Conservation (phyloP, 23 red algal species). For the Cyanidioschyzon merolae region DNA sequence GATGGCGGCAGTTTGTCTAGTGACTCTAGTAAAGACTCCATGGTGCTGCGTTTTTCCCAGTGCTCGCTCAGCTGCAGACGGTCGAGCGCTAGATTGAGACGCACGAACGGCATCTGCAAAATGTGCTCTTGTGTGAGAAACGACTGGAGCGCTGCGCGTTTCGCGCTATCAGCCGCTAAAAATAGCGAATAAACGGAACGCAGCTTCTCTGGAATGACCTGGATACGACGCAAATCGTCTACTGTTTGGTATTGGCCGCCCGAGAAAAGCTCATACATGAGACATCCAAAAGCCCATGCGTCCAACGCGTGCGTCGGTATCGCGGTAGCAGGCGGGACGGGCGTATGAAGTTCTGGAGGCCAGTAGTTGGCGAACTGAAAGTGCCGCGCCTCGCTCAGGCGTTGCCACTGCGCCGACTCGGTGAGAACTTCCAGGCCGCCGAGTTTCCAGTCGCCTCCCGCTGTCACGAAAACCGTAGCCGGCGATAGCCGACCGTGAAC, state of each 20-base stretch:
- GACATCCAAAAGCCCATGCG: constrained; percentile 88
- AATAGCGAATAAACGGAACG: constrained; percentile 69
- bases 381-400: background rate
- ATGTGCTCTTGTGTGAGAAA: constrained; percentile 52
- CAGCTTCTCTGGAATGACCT: constrained; percentile 47
- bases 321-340: constrained; percentile 11
- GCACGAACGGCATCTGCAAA: constrained; percentile 45
- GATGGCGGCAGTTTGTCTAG: constrained; percentile 54
- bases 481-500: constrained; percentile 70
- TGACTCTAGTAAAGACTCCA: constrained; percentile 37
- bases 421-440: constrained; percentile 74
- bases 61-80: constrained; percentile 64
- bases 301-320: constrained; percentile 47
- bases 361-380: constrained; percentile 42
- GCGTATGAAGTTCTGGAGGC: constrained; percentile 34
- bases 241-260: constrained; percentile 30
- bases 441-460: constrained; percentile 84
- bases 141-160: constrained; percentile 32
- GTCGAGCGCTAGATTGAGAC: constrained; percentile 80
- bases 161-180: constrained; percentile 43
- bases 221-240: constrained; percentile 59
- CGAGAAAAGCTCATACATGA: constrained; percentile 73
- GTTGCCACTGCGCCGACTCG: constrained; percentile 27
- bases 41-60: constrained; percentile 55
- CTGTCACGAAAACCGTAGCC: constrained; percentile 74